phyloP scores from a whole-genome alignment of 192 early-diverging fungal species.

The Backusella tuberculispora region DNA sequence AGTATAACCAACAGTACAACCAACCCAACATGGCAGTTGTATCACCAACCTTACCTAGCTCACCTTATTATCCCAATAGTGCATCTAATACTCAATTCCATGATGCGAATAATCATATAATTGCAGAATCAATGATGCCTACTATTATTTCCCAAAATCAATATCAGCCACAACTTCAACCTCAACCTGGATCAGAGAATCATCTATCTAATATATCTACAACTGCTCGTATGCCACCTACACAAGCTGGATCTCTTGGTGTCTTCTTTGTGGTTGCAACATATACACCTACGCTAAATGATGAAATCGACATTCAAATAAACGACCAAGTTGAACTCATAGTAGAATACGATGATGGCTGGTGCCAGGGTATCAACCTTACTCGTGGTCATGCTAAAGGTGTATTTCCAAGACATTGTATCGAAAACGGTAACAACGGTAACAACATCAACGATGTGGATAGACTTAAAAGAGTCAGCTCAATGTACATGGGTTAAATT shows the following conservation, averaged over 20 bases:
- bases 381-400: constrained; percentile 51
- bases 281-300: constrained; percentile 57
- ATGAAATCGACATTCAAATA: constrained; percentile 60
- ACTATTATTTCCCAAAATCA: not conserved
- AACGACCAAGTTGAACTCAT: constrained; percentile 59
- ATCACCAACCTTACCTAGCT: not conserved
- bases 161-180: constrained; percentile 13
- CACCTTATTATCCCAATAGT: constrained; percentile 3
- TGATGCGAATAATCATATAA: constrained; percentile 16
- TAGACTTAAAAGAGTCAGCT: constrained; percentile 25
- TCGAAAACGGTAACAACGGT: constrained; percentile 33
- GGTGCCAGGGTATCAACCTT: constrained; percentile 60
- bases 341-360: constrained; percentile 64
- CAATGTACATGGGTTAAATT: constrained; percentile 26
- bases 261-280: constrained; percentile 50
- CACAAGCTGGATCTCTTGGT: constrained; percentile 49
- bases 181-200: not conserved
- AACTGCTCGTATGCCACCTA: constrained; percentile 12
- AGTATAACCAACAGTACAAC: not conserved
- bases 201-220: not conserved
- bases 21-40: not conserved
- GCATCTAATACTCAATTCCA: constrained; percentile 14
- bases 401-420: constrained; percentile 60
- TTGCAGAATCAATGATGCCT: not conserved
- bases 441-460: not conserved